Conservation (phyloP, 345 rosid species). For the Salix exigua region DNA sequence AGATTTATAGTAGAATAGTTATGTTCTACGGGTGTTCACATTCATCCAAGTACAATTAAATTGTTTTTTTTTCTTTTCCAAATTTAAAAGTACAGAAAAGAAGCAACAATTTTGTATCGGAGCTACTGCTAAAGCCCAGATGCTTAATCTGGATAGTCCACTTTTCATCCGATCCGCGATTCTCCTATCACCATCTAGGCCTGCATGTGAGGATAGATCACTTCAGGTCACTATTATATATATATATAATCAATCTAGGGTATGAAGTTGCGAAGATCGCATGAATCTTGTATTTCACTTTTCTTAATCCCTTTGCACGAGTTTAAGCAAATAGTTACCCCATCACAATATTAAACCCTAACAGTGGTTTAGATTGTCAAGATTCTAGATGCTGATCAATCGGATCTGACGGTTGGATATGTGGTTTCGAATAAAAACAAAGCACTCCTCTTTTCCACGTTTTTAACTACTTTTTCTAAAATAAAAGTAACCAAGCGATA, state of each 20-base stretch:
- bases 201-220: background rate
- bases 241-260: background rate
- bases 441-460: too few relatives aligned
- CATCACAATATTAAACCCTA: too few relatives aligned
- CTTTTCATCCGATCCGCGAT: conserved; percentile 5
- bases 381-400: too few relatives aligned
- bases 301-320: background rate
- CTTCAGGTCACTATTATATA: too few relatives aligned
- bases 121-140: conserved; percentile 5
- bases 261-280: conserved; percentile 10
- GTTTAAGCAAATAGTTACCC: too few relatives aligned
- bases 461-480: too few relatives aligned
- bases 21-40: conserved; percentile 17
- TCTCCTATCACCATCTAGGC: conserved; percentile 10
- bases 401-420: too few relatives aligned
- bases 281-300: conserved; percentile 10
- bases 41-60: conserved; percentile 20
- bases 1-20: conserved; percentile 13
- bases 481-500: too few relatives aligned
- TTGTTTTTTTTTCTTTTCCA: background rate
- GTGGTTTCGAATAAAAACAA: too few relatives aligned
- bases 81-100: conserved; percentile 10
- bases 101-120: conserved; percentile 7
- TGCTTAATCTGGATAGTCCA: conserved; percentile 8
- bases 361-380: too few relatives aligned